phyloP scores from a whole-genome alignment of 164 flowering plant species.

The Pachysandra terminalis region DNA sequence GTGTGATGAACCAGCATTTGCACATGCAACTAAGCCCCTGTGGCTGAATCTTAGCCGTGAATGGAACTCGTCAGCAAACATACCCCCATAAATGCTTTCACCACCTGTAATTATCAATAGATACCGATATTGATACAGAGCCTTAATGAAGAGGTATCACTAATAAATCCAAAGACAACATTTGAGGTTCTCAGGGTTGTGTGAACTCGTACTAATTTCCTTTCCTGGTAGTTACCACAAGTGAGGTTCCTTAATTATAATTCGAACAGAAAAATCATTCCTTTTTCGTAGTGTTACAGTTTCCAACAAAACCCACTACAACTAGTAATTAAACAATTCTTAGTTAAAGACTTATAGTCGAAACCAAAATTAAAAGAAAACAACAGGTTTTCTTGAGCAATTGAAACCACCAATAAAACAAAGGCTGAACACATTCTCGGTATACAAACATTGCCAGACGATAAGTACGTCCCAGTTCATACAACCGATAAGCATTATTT shows the following conservation, averaged over 20 bases:
- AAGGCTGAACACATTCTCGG: too few relatives aligned
- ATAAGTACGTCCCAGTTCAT: too few relatives aligned
- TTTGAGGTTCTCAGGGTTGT: too few relatives aligned
- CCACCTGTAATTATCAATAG: constrained; percentile 53
- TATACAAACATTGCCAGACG: too few relatives aligned
- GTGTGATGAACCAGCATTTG: constrained; percentile 75
- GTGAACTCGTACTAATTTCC: not conserved
- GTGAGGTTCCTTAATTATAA: not conserved
- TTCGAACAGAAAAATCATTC: not conserved
- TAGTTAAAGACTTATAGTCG: not conserved
- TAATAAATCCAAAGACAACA: too few relatives aligned
- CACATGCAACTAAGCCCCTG: constrained; percentile 91
- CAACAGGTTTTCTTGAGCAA: not conserved
- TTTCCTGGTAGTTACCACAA: not conserved
- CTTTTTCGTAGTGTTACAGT: not conserved
- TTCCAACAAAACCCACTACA: not conserved
- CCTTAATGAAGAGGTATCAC: too few relatives aligned
- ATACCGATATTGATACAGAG: not conserved
- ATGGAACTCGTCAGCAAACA: constrained; percentile 81
- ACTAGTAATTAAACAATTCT: not conserved
- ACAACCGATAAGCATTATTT: too few relatives aligned
- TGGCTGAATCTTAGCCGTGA: constrained; percentile 89
- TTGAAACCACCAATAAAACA: not conserved
- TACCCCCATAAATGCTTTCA: constrained; percentile 81
- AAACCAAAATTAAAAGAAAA: not conserved